phyloP scores from a whole-genome alignment of 2,329 filamentous ascomycete genomes.

The Aspergillus aculeatus region DNA sequence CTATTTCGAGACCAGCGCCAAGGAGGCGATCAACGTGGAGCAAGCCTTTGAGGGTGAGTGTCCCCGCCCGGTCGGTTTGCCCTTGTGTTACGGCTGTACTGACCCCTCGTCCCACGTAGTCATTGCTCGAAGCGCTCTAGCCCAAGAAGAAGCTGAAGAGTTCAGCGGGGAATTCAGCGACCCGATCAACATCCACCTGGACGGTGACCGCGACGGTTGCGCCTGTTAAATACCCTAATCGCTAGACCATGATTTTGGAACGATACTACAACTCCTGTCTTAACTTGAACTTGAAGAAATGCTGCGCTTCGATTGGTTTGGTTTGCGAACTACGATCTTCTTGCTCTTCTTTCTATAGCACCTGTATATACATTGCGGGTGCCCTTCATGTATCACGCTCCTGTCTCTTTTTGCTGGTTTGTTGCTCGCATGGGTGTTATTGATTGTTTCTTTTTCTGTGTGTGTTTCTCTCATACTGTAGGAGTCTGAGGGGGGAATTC shows the following conservation, averaged over 20 bases:
- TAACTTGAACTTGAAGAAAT: constrained; percentile 8
- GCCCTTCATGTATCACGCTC: constrained; percentile 17
- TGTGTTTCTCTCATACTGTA: constrained; percentile 17
- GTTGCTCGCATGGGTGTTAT: constrained; percentile 18
- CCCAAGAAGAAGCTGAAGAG: constrained; percentile 96
- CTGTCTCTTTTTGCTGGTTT: constrained; percentile 10
- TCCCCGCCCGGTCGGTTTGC: neutral
- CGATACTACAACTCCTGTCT: constrained; percentile 19
- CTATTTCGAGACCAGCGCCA: constrained; percentile 98
- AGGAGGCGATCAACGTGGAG: constrained; percentile 98
- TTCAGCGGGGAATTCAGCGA: constrained; percentile 97
- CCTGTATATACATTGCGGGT: constrained; percentile 18
- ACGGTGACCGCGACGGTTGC: constrained; percentile 89
- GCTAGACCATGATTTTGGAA: constrained; percentile 27
- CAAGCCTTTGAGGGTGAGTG: constrained; percentile 70
- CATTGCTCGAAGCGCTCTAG: constrained; percentile 91
- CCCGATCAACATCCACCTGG: constrained; percentile 96
- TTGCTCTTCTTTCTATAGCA: constrained; percentile 5
- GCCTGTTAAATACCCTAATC: constrained; percentile 65
- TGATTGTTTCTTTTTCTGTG: constrained; percentile 11
- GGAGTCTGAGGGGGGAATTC: constrained; percentile 22
- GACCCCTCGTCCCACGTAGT: constrained; percentile 54
- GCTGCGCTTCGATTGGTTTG: constrained; percentile 8
- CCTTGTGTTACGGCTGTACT: neutral
- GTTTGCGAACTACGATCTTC: constrained; percentile 1